Base-by-base conservation (phyloP, 2,329 filamentous ascomycete genomes). In the Curvularia eragrostidis region DNA sequence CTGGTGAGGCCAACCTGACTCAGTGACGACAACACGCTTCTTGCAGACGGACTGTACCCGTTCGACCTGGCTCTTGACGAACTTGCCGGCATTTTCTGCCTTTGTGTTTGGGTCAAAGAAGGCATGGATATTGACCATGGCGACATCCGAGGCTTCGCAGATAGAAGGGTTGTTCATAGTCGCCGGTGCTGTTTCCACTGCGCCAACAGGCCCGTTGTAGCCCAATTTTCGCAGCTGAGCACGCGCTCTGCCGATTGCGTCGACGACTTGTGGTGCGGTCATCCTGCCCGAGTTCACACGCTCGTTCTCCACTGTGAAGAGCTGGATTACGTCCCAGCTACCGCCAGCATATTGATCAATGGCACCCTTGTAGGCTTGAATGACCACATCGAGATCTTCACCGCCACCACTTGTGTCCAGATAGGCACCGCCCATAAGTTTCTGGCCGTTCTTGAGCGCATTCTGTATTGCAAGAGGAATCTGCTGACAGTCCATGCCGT, bases 241-340 rank as follows among this genome's bases (percentile, higher is more conserved):
- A 19, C 89, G 86, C 15, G 87, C 88, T 42, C 79, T 75, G 2
- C 77, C 76, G 38, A 95, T 79, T 3, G 87, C 87, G 13, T 73
- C 75, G 12, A 88, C 79, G 8, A 94, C 85, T 49, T 83, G 76
- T 0, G 72, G 72, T 26, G 85, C 81, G 4, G 81, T 82, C 64
- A 72, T 67, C 13, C 67, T 63, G 36, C 80, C 75, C 39, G 86
- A 85, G 50, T 82, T 84, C 73, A 96, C 87, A 32, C 89, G 81
- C 76, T 96, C 92, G 72, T 96, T 96, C 61, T 91, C 92, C 41
- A 96, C 84, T 54, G 86, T 85, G 69, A 96, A 83, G 1, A 90
- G 89, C 71, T 90, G 83, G 61, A 96, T 84, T 13, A 80, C 73
- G 48, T 80, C 81, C 91, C 91, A 96, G 75, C 91, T 85, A 28